A percentile compares a stretch with the other conserved stretches of the same genome.
These are phyloP conservation scores for Globisporangium radiosum DNA, from an alignment of 352 stramenopile genomes.

Conservation along the genomic window DNA sequence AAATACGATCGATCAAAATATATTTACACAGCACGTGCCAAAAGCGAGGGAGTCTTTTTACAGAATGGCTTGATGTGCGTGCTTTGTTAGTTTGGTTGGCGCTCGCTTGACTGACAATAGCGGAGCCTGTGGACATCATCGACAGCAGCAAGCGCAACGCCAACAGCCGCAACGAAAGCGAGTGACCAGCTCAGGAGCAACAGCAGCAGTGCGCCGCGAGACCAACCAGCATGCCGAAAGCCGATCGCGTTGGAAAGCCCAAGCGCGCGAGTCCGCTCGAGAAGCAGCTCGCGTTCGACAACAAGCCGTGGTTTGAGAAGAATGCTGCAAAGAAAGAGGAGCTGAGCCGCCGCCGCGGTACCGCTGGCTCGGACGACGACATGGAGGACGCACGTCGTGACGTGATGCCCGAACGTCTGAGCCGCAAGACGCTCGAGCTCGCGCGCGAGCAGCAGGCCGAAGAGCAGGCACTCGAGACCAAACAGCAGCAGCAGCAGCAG, in stretches of 20 bases:
- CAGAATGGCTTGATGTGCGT: not conserved
- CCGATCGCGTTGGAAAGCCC: slow-evolving; percentile 51
- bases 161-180: not conserved
- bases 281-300: slow-evolving; percentile 82
- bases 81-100: slow-evolving; percentile 14
- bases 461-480: slow-evolving; percentile 49
- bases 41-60: not conserved
- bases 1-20: no score
- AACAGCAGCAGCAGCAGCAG: slow-evolving; percentile 24
- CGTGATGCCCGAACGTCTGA: slow-evolving; percentile 77
- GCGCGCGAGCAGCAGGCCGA: slow-evolving; percentile 75
- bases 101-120: slow-evolving; percentile 3
- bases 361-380: slow-evolving; percentile 33
- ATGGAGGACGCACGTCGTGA: slow-evolving; percentile 57
- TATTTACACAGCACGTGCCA: no score
- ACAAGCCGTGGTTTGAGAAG: slow-evolving; percentile 83
- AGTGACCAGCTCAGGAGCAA: not conserved
- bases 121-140: not conserved
- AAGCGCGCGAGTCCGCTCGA: slow-evolving; percentile 83
- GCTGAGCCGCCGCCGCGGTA: slow-evolving; percentile 13
- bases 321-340: slow-evolving; percentile 30
- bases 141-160: slow-evolving; percentile 4
- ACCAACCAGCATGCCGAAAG: slow-evolving; percentile 54
- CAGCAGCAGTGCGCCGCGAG: not conserved
- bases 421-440: slow-evolving; percentile 71